Conservation (phyloP, 1,139 yeast species). For the Yamadazyma spencermartinsiae region DNA sequence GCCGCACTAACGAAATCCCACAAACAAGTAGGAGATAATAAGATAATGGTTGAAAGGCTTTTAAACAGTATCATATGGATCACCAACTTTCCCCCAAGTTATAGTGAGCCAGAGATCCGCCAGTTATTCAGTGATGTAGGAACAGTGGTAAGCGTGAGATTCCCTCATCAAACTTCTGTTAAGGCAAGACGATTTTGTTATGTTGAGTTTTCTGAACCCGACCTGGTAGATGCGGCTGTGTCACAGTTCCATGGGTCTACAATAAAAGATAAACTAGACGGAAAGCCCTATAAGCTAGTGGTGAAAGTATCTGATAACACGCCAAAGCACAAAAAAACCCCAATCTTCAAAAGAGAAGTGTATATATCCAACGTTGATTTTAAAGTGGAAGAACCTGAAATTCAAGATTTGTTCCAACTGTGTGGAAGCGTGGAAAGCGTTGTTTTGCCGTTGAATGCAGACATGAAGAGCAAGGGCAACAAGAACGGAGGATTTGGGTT, state of each 20-base stretch:
- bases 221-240: slow-evolving; percentile 52
- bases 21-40: slow-evolving; percentile 44
- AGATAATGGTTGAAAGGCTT: slow-evolving; percentile 48
- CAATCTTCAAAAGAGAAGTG: slow-evolving; percentile 27
- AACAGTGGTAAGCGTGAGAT: slow-evolving; percentile 52
- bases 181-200: slow-evolving; percentile 73
- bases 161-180: slow-evolving; percentile 64
- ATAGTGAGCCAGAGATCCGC: slow-evolving; percentile 39
- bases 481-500: slow-evolving; percentile 60
- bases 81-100: slow-evolving; percentile 70
- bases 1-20: slow-evolving; percentile 62
- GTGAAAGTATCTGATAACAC: slow-evolving; percentile 18
- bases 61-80: slow-evolving; percentile 58
- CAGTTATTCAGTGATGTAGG: slow-evolving; percentile 49
- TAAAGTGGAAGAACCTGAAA: slow-evolving; percentile 28
- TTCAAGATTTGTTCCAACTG: slow-evolving; percentile 26
- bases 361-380: slow-evolving; percentile 77
- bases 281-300: slow-evolving; percentile 20
- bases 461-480: slow-evolving; percentile 27
- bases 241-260: slow-evolving; percentile 38
- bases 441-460: slow-evolving; percentile 45
- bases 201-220: slow-evolving; percentile 52
- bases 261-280: slow-evolving; percentile 20
- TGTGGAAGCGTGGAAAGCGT: slow-evolving; percentile 49
- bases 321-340: slow-evolving; percentile 10